Conservation (phyloP, 768 basidiomycete genomes). For the Baorangia bicolor region DNA sequence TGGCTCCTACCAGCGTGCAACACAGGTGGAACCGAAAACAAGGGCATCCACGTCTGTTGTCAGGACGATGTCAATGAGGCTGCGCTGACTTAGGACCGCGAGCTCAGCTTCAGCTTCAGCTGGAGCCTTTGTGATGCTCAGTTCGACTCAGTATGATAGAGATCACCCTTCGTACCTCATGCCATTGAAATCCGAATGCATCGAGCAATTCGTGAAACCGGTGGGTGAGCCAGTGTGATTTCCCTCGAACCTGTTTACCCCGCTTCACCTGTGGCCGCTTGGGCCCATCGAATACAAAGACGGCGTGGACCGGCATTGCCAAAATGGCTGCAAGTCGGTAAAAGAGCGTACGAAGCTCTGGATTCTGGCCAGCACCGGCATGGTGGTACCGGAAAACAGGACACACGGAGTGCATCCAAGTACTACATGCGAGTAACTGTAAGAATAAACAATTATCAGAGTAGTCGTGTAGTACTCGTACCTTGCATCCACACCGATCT, state of each 20-base stretch:
- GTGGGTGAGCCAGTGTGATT: neutral
- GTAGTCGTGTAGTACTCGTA: no score
- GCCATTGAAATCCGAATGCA: neutral
- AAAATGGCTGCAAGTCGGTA: neutral
- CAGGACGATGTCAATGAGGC: neutral
- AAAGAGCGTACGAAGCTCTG: neutral
- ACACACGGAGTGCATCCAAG: neutral
- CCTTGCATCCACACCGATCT: no score
- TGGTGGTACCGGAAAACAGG: neutral
- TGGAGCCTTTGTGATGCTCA: neutral
- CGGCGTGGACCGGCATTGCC: no score
- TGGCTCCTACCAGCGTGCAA: neutral
- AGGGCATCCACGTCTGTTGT: neutral
- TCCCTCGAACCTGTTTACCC: neutral
- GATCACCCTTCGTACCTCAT: neutral
- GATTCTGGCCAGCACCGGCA: neutral
- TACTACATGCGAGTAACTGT: neutral
- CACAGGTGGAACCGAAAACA: neutral
- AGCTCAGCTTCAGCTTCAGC: conserved; percentile 1
- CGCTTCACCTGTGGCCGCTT: no score
- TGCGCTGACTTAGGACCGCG: no score
- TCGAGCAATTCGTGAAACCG: neutral
- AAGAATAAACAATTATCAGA: no score
- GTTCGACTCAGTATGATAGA: neutral
- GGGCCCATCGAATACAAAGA: neutral